Evolutionary conservation across 1,284 basidiomycete genomes (phyloP), one percentile per base, ranked within the genome.

Genomic region (Cystobasidium sp.): DNA sequence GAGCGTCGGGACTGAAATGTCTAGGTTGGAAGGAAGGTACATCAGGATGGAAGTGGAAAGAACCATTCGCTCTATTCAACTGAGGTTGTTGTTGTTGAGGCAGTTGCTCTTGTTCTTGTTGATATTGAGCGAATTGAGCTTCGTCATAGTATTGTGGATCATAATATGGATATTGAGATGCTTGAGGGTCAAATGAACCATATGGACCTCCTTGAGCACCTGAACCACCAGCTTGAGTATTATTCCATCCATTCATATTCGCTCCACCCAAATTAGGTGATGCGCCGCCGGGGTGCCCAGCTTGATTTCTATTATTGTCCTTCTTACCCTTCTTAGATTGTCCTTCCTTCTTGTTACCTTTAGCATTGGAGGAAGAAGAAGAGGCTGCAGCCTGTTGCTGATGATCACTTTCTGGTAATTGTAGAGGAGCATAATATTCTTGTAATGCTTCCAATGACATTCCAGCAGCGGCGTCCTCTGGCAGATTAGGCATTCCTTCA

Each of bases 401-500:
- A 22, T 51, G 20, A 66, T 5, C 44, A n/a, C 20, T 16, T 5
- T 20, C n/a, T 18, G 43, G 61, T 39, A 31, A 6, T 24, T 9
- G 10, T 65, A 20, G 24, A 37, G 16, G 39, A 56, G 53, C 41
- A 24, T 62, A 63, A 46, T 64, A 71, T 7, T 64, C 39, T 7
- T 62, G 59, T 37, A 63, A 31, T 18, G 69, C 43, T 51, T 63
- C 55, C n/a, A 52, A 31, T n/a, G 69, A 66, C 51, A 55, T 51
- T 5, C 47, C 53, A 31, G 31, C 58, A 44, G 16, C 61, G 22
- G 61, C 55, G 37, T 53, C 69, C 14, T 58, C 55, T 7, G 63
- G 20, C 22, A 65, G 43, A 44, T 64, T 65, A 18, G 70, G 70
- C 61, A 73, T 47, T 43, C 70, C 70, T 66, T 73, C 70, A n/a